Conservation (phyloP, 805 yeast genomes). For the Kockiozyma suomiensis region DNA sequence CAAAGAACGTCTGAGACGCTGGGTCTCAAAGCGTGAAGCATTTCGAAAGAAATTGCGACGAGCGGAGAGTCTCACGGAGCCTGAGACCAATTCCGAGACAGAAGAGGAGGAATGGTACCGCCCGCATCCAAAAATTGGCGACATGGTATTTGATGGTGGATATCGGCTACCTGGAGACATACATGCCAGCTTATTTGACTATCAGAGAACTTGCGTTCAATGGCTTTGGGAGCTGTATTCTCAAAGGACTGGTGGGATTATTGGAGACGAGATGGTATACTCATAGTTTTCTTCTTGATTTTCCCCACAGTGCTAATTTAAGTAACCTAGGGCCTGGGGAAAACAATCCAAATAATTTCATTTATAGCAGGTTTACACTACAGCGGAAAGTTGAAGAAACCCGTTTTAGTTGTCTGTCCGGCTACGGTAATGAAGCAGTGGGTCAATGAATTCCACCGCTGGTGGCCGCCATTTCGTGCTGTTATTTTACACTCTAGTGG, state of each 20-base stretch:
- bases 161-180: slow-evolving; percentile 89
- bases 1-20: slow-evolving; percentile 58
- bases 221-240: slow-evolving; percentile 95
- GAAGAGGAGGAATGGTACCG: slow-evolving; percentile 59
- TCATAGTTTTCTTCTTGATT: not conserved
- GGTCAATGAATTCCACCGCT: slow-evolving; percentile 93
- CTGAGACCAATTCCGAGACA: slow-evolving; percentile 20
- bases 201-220: slow-evolving; percentile 94
- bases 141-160: slow-evolving; percentile 69
- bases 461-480: slow-evolving; percentile 97
- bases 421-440: slow-evolving; percentile 96
- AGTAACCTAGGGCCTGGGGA: slow-evolving; percentile 68
- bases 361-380: slow-evolving; percentile 90
- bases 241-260: slow-evolving; percentile 90
- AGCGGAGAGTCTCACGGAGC: not conserved
- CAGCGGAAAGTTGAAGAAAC: slow-evolving; percentile 71
- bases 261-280: slow-evolving; percentile 87
- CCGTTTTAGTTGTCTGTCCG: slow-evolving; percentile 88
- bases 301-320: not conserved
- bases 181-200: slow-evolving; percentile 81
- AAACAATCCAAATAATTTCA: slow-evolving; percentile 89
- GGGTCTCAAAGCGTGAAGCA: slow-evolving; percentile 59
- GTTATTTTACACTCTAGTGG: slow-evolving; percentile 91
- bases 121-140: slow-evolving; percentile 77
- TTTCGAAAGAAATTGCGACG: slow-evolving; percentile 43